These are phyloP conservation scores for Fusarium sororula DNA, from an alignment of 2,329 filamentous ascomycete species.

Conservation along the genomic window DNA sequence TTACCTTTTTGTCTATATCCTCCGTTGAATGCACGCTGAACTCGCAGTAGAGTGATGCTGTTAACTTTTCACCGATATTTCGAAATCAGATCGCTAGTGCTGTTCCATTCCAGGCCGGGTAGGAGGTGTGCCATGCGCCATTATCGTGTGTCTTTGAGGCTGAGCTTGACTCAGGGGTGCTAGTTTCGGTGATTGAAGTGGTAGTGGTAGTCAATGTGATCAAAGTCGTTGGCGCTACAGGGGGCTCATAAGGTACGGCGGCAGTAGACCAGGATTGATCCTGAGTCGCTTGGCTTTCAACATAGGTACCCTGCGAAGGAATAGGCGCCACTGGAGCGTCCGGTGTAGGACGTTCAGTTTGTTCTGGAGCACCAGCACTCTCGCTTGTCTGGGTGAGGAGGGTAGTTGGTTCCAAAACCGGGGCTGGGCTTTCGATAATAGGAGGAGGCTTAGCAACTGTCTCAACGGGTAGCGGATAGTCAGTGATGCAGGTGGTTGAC, in stretches of 20 bases:
- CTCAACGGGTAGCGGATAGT: background rate
- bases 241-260: background rate
- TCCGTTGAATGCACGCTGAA: background rate
- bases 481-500: background rate
- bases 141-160: constrained; percentile 50
- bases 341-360: constrained; percentile 2
- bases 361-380: background rate
- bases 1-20: background rate
- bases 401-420: constrained; percentile 7
- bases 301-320: constrained; percentile 13
- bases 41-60: background rate
- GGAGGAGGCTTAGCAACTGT: constrained; percentile 10
- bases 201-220: constrained; percentile 19
- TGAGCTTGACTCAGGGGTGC: constrained; percentile 18
- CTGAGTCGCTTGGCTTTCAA: background rate
- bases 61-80: constrained; percentile 14
- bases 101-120: constrained; percentile 56
- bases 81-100: constrained; percentile 5
- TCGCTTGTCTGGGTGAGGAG: constrained; percentile 11
- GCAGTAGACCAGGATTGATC: constrained; percentile 11
- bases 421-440: background rate
- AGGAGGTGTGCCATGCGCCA: constrained; percentile 57
- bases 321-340: background rate
- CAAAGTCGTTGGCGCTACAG: constrained; percentile 23
- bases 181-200: constrained; percentile 5